Conservation (phyloP, 345 rosid species). For the Boechera retrofracta region DNA sequence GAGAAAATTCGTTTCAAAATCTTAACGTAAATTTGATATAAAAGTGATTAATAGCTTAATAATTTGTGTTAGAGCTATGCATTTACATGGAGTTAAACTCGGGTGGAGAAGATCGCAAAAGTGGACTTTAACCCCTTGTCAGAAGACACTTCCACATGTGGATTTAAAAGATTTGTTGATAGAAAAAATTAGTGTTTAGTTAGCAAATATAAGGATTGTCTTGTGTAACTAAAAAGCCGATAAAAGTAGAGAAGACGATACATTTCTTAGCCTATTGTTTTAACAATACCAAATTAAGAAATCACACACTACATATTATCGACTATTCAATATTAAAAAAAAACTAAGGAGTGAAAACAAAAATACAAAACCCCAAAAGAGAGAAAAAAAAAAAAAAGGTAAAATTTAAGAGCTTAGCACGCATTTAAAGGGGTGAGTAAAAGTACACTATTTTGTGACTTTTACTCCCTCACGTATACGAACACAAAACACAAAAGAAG, state of each 20-base stretch:
- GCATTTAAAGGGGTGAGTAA: slow-evolving; percentile 51
- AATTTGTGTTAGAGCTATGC: neutral
- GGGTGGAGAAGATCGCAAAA: too few relatives aligned
- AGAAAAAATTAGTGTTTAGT: neutral
- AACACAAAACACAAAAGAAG: slow-evolving; percentile 55
- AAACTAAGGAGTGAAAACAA: slow-evolving; percentile 30
- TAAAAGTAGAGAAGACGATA: slow-evolving; percentile 23
- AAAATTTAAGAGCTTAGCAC: slow-evolving; percentile 60
- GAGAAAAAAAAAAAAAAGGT: slow-evolving; percentile 18
- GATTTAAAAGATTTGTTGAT: too few relatives aligned
- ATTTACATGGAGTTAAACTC: too few relatives aligned
- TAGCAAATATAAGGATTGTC: neutral
- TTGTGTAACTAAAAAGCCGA: slow-evolving; percentile 5
- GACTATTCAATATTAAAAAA: slow-evolving; percentile 43
- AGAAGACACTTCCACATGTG: too few relatives aligned
- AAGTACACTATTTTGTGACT: slow-evolving; percentile 43
- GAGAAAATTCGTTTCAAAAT: too few relatives aligned
- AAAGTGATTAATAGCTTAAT: neutral
- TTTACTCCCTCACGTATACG: slow-evolving; percentile 56
- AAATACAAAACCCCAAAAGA: slow-evolving; percentile 34
- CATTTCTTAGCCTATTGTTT: slow-evolving; percentile 36
- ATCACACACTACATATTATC: slow-evolving; percentile 48
- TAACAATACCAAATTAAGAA: slow-evolving; percentile 41
- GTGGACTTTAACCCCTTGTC: too few relatives aligned
- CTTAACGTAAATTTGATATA: too few relatives aligned